Percentiles rank a stretch among this genome's conserved stretches.
Evolutionary conservation across 345 rosid species (phyloP).

Genomic region (Stellera chamaejasme): DNA sequence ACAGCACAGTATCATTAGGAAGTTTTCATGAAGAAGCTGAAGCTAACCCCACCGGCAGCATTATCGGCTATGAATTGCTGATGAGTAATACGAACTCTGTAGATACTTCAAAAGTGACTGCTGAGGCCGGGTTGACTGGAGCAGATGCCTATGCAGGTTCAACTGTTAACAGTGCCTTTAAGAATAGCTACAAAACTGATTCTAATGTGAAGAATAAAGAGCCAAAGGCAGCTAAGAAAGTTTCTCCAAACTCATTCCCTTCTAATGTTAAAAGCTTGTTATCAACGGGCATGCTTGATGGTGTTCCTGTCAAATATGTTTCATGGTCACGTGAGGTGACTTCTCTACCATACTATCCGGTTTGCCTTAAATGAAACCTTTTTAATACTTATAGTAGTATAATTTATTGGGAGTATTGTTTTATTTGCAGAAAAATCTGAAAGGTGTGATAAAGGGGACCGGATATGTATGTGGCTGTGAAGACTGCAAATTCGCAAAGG

Average conservation of each 20-base stretch:
- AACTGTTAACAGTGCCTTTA: conserved; percentile 18
- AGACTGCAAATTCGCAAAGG: conserved; percentile 45
- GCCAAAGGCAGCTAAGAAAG: conserved; percentile 33
- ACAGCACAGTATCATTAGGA: conserved; percentile 34
- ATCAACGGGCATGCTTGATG: conserved; percentile 71
- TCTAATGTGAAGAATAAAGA: conserved; percentile 27
- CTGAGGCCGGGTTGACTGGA: conserved; percentile 19
- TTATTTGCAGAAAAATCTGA: conserved; percentile 36
- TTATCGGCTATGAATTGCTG: conserved; percentile 29
- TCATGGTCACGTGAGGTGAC: conserved; percentile 65
- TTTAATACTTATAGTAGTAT: neutral
- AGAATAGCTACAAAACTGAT: conserved; percentile 17
- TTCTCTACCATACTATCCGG: neutral
- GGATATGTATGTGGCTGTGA: conserved; percentile 54
- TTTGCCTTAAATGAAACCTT: neutral
- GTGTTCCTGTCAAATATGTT: conserved; percentile 53
- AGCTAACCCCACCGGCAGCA: conserved; percentile 28
- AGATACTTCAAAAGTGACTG: conserved; percentile 26
- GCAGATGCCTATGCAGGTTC: conserved; percentile 18
- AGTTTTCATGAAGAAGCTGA: conserved; percentile 33
- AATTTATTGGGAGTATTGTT: neutral
- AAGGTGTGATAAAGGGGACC: conserved; percentile 39
- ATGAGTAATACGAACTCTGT: conserved; percentile 24
- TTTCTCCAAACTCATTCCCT: conserved; percentile 47
- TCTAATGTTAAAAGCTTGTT: conserved; percentile 62